Evolutionary conservation across 164 flowering plant genomes (phyloP), one percentile per base, ranked within the genome.

Genomic region (Cinnamomum micranthum): DNA sequence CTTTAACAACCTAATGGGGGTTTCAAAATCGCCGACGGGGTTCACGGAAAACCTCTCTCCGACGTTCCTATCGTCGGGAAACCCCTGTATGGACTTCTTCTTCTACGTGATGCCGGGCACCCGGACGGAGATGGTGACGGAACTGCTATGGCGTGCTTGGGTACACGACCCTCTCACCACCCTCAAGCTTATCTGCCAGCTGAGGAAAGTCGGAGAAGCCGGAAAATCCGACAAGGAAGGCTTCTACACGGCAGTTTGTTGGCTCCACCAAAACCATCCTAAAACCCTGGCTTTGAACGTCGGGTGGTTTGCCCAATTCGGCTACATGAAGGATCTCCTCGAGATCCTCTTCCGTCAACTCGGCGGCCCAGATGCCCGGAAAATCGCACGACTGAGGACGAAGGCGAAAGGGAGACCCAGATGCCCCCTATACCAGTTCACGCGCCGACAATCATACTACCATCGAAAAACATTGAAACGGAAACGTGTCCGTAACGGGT

Each of bases 41-140:
- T 50, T 76, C 24, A 88, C 91, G 2, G 87, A 85, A 66, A 88
- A 87, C 73, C 0, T 0, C 28, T 83, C 90, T 1, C 72, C 86
- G 3, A 87, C 89, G 6, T 88, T 75, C 69, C 64, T 83, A 15
- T 63, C 87, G 71, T 69, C 90, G 69, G 86, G 88, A 10, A 81
- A 90, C 72, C 88, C 88, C 1, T 86, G 88, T 71, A 80, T 88
- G 27, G 88, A 90, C 68, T 88, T 90, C 88, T 90, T 90, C 82
- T 90, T 87, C 83, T 91, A 86, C 64, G 79, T 84, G 20, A 87
- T 86, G 11, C 92, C 87, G 10, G 78, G 79, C 50, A 88, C 86
- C 9, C 84, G 82, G 13, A 31, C 83, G 13, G 75, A 82, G 12
- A 52, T 2, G 33, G 72, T 89, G 66, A 79, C 22, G 66, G 35